Percentiles rank a stretch among this genome's conserved stretches.
These are phyloP conservation scores for Trichoderma reesei DNA, from an alignment of 495 filamentous ascomycete species.

Conservation along the genomic window DNA sequence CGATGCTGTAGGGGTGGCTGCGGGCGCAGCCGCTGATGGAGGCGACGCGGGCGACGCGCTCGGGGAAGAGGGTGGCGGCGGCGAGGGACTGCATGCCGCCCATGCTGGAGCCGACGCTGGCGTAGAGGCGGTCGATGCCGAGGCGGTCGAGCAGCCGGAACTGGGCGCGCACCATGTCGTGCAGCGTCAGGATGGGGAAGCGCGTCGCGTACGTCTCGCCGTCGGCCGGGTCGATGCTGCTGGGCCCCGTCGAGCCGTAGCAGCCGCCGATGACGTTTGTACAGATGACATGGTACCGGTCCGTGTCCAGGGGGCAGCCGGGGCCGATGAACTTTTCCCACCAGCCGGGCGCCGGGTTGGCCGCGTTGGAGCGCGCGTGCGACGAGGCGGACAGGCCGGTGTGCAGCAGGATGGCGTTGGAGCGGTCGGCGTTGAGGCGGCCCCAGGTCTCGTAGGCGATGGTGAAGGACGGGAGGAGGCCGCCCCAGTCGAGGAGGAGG, in stretches of 20 bases:
- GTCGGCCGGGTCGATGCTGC: slow-evolving; percentile 79
- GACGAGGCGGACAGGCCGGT: slow-evolving; percentile 93
- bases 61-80: slow-evolving; percentile 77
- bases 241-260: slow-evolving; percentile 90
- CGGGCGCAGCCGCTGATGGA: slow-evolving; percentile 90
- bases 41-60: slow-evolving; percentile 69
- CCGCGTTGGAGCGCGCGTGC: slow-evolving; percentile 81
- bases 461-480: slow-evolving; percentile 72
- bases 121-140: slow-evolving; percentile 72
- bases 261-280: slow-evolving; percentile 96
- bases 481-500: slow-evolving; percentile 86
- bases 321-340: slow-evolving; percentile 99
- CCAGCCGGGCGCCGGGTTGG: slow-evolving; percentile 86
- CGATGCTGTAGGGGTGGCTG: slow-evolving; percentile 96
- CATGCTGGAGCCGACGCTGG: slow-evolving; percentile 94
- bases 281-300: slow-evolving; percentile 88
- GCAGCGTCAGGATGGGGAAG: slow-evolving; percentile 92
- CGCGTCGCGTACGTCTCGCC: slow-evolving; percentile 84
- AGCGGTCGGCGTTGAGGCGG: slow-evolving; percentile 63
- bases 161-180: slow-evolving; percentile 96
- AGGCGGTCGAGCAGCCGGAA: slow-evolving; percentile 79
- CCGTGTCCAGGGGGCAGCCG: slow-evolving; percentile 73
- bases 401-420: slow-evolving; percentile 86
- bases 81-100: slow-evolving; percentile 96
- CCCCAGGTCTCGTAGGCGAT: slow-evolving; percentile 97